Conservation (phyloP, 257 asterid species). For the Agastache rugosa region DNA sequence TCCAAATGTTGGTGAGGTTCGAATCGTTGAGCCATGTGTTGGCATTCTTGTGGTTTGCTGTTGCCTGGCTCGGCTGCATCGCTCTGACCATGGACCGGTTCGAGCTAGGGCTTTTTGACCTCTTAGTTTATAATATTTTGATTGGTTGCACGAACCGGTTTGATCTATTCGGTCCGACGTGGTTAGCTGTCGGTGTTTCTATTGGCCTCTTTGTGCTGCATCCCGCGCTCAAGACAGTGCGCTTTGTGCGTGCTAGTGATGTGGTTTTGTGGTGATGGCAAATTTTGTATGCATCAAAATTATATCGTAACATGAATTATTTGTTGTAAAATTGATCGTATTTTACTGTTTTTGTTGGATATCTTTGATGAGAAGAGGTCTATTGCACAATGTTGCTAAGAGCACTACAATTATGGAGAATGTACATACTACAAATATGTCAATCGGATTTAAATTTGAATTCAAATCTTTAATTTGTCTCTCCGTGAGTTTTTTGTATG, state of each 20-base stretch:
- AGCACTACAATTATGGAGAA: too few relatives aligned
- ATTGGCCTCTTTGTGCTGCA: constrained; percentile 23
- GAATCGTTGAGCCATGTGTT: neutral
- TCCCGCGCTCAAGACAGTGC: neutral
- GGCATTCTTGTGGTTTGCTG: constrained; percentile 12
- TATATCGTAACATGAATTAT: too few relatives aligned
- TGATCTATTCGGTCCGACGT: constrained; percentile 26
- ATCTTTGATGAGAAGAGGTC: too few relatives aligned
- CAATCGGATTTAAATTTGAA: too few relatives aligned
- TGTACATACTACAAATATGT: too few relatives aligned
- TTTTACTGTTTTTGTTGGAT: too few relatives aligned
- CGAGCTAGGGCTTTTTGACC: constrained; percentile 37
- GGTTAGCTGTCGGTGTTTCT: constrained; percentile 24
- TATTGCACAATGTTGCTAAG: too few relatives aligned
- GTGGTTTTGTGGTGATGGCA: constrained; percentile 15
- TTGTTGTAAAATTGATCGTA: too few relatives aligned
- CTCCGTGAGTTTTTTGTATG: too few relatives aligned
- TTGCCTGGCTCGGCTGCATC: constrained; percentile 23
- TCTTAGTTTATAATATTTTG: constrained; percentile 27
- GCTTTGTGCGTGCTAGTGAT: constrained; percentile 8
- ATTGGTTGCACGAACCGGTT: constrained; percentile 32
- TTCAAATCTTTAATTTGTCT: too few relatives aligned
- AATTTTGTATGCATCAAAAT: neutral
- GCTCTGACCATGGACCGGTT: constrained; percentile 34
- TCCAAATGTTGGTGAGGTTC: neutral